Evolutionary conservation across 768 basidiomycete species (phyloP), one percentile per base, ranked within the genome.

Genomic region (Lactifluus volemus): DNA sequence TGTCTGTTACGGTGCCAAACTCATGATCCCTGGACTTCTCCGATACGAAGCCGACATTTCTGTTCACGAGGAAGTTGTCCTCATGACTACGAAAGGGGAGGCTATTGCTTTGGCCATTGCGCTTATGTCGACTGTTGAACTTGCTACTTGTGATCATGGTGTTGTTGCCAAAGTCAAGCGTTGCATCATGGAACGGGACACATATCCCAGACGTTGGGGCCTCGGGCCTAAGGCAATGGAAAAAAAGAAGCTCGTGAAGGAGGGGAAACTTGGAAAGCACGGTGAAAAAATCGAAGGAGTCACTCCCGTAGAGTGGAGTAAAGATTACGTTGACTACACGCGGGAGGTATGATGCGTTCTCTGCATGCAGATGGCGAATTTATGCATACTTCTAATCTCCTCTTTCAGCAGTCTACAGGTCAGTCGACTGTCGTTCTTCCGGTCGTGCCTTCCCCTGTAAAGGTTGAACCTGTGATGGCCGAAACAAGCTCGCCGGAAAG

Each of bases 61-160:
- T 64, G 75, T 97, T 56, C 84, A 96, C 71, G 96, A 98, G 73
- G 96, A 98, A 73, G 87, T 98, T 44, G 95, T 98, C 48, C 76
- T 98, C 65, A 98, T 98, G 94, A 98, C 96, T 53, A 98, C 96
- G 42, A 98, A 98, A 80, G 96, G 94, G 84, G 94, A 97, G 73
- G 95, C 91, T 36, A 96, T 96, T 69, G 94, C 94, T 21, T 82
- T 97, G 45, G 95, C 89, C 59, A 86, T 96, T 65, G 92, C 95
- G 19, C 93, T 96, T 71, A 99, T 99, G 97, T 92, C 95, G 17
- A 98, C 97, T 11, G 96, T 96, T 60, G 97, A 99, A 73, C 85
- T 99, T 53, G 89, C 93, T 9, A 96, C 95, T 2, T 98, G 96
- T 73, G 95, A 98, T 72, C 96, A 99, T 70, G 97, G 97, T 50